A percentile compares a stretch with the other conserved stretches of the same genome.
These are phyloP conservation scores for Candida sp. DNA, from an alignment of 1,139 yeast genomes.

Conservation along the genomic window DNA sequence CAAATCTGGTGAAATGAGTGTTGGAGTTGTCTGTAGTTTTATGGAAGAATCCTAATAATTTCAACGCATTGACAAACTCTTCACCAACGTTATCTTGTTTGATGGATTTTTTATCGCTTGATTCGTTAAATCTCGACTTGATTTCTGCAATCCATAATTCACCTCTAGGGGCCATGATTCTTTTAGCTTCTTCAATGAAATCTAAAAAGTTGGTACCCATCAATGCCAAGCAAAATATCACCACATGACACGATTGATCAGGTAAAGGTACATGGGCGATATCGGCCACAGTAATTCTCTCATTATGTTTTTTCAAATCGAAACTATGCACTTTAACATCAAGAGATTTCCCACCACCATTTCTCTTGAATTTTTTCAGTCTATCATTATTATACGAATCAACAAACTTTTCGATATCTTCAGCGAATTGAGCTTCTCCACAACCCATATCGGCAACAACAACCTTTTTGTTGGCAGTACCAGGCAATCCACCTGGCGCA, in stretches of 20 bases:
- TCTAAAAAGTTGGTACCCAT: conserved; percentile 98
- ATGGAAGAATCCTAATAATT: conserved; percentile 81
- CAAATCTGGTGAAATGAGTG: conserved; percentile 93
- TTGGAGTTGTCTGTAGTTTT: conserved; percentile 82
- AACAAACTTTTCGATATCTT: conserved; percentile 55
- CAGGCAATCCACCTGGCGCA: conserved; percentile 96
- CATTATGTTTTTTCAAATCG: conserved; percentile 84
- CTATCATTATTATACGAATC: conserved; percentile 29
- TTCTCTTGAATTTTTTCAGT: conserved; percentile 31
- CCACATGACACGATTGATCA: conserved; percentile 77
- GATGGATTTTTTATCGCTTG: conserved; percentile 17
- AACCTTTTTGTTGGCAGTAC: conserved; percentile 49
- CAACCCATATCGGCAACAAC: conserved; percentile 98
- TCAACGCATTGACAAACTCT: conserved; percentile 76
- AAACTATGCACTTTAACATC: conserved; percentile 78
- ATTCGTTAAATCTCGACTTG: conserved; percentile 81
- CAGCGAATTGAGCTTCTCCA: conserved; percentile 89
- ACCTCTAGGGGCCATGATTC: conserved; percentile 86
- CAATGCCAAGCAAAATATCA: conserved; percentile 85
- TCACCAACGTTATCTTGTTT: conserved; percentile 48
- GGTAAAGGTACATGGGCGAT: conserved; percentile 84
- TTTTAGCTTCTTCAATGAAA: conserved; percentile 83
- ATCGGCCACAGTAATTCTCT: conserved; percentile 92
- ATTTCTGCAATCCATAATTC: conserved; percentile 98
- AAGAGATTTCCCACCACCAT: conserved; percentile 21